Conservation (phyloP, 345 rosid genomes). For the Acer campestre region DNA sequence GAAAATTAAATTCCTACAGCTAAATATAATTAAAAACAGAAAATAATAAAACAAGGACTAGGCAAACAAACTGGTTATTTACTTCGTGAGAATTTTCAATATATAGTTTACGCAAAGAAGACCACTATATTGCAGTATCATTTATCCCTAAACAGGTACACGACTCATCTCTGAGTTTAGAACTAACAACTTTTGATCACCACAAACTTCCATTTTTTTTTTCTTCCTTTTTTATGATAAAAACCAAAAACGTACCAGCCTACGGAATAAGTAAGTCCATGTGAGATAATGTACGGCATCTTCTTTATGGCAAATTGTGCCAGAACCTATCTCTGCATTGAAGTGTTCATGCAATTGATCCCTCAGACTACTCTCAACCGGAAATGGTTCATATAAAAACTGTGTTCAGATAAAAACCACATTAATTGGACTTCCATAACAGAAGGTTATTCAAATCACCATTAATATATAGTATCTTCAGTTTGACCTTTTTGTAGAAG, state of each 20-base stretch:
- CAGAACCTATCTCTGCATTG: constrained; percentile 91
- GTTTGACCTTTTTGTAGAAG: constrained; percentile 88
- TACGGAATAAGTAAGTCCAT: constrained; percentile 95
- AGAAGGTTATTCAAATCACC: constrained; percentile 18
- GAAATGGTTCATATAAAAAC: constrained; percentile 99
- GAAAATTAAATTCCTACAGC: neutral
- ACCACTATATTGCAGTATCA: neutral
- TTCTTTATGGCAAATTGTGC: constrained; percentile 88
- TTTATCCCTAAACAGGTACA: neutral
- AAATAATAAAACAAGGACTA: neutral
- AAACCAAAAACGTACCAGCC: constrained; percentile 65
- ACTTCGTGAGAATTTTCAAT: neutral
- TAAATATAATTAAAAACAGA: neutral
- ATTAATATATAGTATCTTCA: constrained; percentile 10
- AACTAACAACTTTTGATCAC: neutral
- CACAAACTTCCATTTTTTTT: neutral
- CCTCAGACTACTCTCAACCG: constrained; percentile 96
- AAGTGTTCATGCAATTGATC: constrained; percentile 85
- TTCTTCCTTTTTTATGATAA: neutral
- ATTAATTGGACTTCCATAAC: constrained; percentile 11
- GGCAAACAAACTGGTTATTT: neutral
- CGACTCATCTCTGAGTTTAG: neutral
- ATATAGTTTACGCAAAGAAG: neutral
- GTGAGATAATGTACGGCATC: constrained; percentile 94
- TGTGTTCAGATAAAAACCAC: constrained; percentile 48